Conservation (phyloP, 2,329 filamentous ascomycete genomes). For the Colletotrichum plurivorum region DNA sequence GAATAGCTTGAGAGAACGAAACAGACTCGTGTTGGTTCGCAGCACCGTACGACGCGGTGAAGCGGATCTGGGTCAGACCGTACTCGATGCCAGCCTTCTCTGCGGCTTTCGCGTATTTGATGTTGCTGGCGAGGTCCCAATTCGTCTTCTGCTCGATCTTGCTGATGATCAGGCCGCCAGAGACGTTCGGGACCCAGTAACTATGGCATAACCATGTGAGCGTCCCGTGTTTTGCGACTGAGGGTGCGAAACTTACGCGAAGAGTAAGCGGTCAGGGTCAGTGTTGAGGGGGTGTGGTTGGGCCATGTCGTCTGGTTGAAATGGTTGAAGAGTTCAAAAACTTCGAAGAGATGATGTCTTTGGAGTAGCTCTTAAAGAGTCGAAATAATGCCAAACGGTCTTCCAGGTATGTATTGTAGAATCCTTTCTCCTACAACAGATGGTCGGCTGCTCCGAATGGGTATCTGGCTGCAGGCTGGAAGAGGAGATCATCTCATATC, state of each 20-base stretch:
- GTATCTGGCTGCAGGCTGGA: too few relatives aligned
- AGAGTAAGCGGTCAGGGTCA: conserved; percentile 41
- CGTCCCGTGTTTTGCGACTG: background rate
- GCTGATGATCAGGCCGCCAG: conserved; percentile 65
- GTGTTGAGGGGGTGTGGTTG: conserved; percentile 34
- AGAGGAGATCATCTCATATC: background rate
- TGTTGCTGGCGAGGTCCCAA: conserved; percentile 64
- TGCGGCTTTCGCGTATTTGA: conserved; percentile 63
- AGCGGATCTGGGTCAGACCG: conserved; percentile 66
- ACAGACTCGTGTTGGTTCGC: conserved; percentile 66
- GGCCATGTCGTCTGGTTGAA: background rate
- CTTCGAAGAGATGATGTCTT: too few relatives aligned
- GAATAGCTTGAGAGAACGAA: conserved; percentile 64
- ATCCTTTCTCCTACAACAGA: too few relatives aligned
- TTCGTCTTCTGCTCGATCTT: conserved; percentile 65
- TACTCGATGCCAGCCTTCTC: conserved; percentile 65
- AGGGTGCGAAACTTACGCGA: conserved; percentile 40
- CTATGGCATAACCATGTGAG: conserved; percentile 44
- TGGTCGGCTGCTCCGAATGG: too few relatives aligned
- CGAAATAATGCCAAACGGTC: too few relatives aligned
- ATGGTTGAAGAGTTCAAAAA: too few relatives aligned
- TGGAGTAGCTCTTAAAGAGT: too few relatives aligned
- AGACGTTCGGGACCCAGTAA: conserved; percentile 69
- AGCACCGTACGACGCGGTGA: conserved; percentile 65
- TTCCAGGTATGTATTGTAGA: too few relatives aligned